Percentiles rank a stretch among this genome's conserved stretches.
These are phyloP conservation scores for Clitoria ternatea DNA, from an alignment of 306 rosid species.

Conservation along the genomic window DNA sequence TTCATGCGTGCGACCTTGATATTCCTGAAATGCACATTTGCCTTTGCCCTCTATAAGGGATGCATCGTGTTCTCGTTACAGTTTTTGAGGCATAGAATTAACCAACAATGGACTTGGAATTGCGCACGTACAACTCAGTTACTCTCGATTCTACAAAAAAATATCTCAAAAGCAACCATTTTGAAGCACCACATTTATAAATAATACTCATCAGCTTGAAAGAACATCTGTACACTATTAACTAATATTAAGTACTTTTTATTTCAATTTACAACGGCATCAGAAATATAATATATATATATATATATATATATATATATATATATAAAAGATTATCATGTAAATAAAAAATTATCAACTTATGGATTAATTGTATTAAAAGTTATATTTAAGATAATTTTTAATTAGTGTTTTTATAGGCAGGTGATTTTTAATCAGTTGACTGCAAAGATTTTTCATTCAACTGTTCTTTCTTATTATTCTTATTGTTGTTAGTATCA, in stretches of 20 bases:
- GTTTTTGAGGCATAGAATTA: constrained; percentile 6
- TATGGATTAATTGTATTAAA: too few relatives aligned
- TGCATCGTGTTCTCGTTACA: not conserved
- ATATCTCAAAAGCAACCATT: not conserved
- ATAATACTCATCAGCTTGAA: not conserved
- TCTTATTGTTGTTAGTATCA: too few relatives aligned
- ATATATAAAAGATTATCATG: not conserved
- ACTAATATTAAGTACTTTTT: too few relatives aligned
- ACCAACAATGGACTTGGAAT: not conserved
- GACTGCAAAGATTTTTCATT: too few relatives aligned
- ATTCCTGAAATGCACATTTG: constrained; percentile 5
- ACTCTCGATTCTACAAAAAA: not conserved
- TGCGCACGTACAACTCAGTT: constrained; percentile 1
- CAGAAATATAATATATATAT: not conserved
- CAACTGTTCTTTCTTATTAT: too few relatives aligned
- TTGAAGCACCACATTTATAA: not conserved
- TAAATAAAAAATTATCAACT: too few relatives aligned
- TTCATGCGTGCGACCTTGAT: constrained; percentile 26
- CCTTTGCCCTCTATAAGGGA: not conserved
- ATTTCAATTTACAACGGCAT: not conserved
- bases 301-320: not conserved
- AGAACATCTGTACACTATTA: not conserved
- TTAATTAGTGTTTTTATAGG: too few relatives aligned
- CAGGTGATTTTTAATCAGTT: too few relatives aligned
- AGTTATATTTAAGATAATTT: too few relatives aligned